Base-by-base conservation (phyloP, 2,329 filamentous ascomycete species). In the Pyricularia sp. region DNA sequence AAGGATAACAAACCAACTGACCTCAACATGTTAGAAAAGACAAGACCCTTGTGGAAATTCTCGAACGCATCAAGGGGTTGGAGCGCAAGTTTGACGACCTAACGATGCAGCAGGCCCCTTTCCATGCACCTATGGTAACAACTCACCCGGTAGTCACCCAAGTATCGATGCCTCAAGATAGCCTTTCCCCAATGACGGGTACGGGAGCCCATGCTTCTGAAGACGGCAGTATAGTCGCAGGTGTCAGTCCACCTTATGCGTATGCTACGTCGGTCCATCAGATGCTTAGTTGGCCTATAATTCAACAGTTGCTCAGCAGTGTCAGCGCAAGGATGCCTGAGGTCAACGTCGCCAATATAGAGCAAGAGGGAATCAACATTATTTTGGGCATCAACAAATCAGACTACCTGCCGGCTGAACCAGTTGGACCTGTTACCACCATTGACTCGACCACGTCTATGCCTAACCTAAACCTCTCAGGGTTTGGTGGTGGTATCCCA, bases 21-120 rank as follows among this genome's bases (percentile, higher is more conserved):
- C 31, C 31, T n/a, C 26, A 25, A 28, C 36, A 58, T 23, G 23
- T 30, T 73, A 88, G 86, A 74, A 89, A 89, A 77, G 86, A 89
- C 75, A 88, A 86, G 76, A 88, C 86, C 2, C 79, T 88, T 72
- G 81, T 86, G 61, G 85, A 89, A 73, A 88, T 89, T 68, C 78
- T 88, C 33, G 85, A 88, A 65, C 80, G 83, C 12, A 78, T 88
- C 67, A 85, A 83, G 71, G 80, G 77, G 68, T 77, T 88, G 64
- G 85, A 88, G 74, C 79, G 75, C 68, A 88, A 88, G 75, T 81
- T 88, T 71, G 85, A 88, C 71, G 75, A 72, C 67, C 69, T 83
- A 33, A 75, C 72, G 68, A 67, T 76, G 66, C 76, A 73, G 67
- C 76, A 65, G 6, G 17, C 55, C 25, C n/a, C 33, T 36, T 68